Percentiles rank a stretch among this genome's conserved stretches.
Conservation (phyloP, 345 rosid genomes). For the Bruguiera parviflora region DNA sequence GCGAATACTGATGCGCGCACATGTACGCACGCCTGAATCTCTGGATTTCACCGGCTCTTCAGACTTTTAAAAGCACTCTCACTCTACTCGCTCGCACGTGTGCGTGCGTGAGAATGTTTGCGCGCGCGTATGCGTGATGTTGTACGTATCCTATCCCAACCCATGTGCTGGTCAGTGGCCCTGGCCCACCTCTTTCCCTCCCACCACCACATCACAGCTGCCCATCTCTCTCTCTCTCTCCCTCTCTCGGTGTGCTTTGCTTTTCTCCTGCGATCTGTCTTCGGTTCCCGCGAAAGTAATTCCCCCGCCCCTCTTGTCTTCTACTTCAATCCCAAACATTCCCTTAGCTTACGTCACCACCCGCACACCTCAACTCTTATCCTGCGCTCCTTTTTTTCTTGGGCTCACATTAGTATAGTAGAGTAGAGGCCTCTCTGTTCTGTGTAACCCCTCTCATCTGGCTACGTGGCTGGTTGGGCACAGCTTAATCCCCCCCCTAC, state of each 20-base stretch:
- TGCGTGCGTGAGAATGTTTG: too few relatives aligned
- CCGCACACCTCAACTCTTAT: background rate
- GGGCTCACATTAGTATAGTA: constrained; percentile 16
- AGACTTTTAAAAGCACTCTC: background rate
- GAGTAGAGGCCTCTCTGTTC: background rate
- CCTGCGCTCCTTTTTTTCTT: constrained; percentile 20
- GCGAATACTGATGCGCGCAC: too few relatives aligned
- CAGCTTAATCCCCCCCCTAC: too few relatives aligned
- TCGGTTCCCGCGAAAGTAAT: constrained; percentile 56
- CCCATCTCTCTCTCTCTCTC: constrained; percentile 1
- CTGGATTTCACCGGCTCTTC: background rate
- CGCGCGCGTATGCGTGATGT: too few relatives aligned
- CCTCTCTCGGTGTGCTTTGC: background rate
- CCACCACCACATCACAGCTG: constrained; percentile 1
- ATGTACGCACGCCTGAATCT: background rate
- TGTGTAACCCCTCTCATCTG: too few relatives aligned
- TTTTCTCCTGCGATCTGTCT: constrained; percentile 20
- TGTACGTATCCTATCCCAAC: background rate
- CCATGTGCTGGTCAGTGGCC: constrained; percentile 72
- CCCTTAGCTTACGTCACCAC: constrained; percentile 24
- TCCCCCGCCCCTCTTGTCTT: constrained; percentile 17
- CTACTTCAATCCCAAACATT: constrained; percentile 30
- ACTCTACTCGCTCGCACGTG: too few relatives aligned
- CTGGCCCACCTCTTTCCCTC: constrained; percentile 42
- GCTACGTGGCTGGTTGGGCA: too few relatives aligned